Base-by-base conservation (phyloP, 169 alveolate genomes). In the Plasmodium sp. region DNA sequence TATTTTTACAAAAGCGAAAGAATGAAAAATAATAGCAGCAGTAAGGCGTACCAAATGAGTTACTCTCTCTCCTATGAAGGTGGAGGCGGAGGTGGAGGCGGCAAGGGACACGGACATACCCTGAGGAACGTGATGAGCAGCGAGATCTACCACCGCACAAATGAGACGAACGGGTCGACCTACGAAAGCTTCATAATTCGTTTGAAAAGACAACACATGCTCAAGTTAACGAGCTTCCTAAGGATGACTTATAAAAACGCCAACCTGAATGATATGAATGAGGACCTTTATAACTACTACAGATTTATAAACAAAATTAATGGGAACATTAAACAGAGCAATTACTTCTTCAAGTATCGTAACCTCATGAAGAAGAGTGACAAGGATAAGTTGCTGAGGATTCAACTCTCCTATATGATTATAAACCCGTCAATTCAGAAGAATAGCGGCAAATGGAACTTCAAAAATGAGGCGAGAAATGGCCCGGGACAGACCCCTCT, bases 401-500 rank as follows among this genome's bases (percentile, higher is more conserved):
- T 90, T 6, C 94, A 90, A 12, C 73, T 90, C 7, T 90, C 94
- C 18, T 90, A 90, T 31, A 90, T 90, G 94, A 90, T 90, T 10
- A 90, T 90, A 90, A 90, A 90, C 71, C 88, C 94, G 34, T 90
- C 91, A 0, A 90, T 90, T 12, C 94, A 90, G 72, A 90, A 80
- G 36, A 90, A 80, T 80, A 90, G 81, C 67, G 94, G 94, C n/a
- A 90, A 90, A 31, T 90, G 88, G 88, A 90, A 90, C 51, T 90
- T 90, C 34, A 90, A 90, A 73, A 90, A n/a, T 56, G 94, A 90
- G 36, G 94, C 56, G 1, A 39, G 67, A 31, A 62, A 6, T 18
- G 39, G 10, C 6, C 18, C 10, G 1, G 58, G 33, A 2, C 5
- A 56, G 2, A 5, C n/a, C 6, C 18, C 39, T 3, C 16, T n/a